Evolutionary conservation across 192 early-diverging fungal genomes (phyloP).

Genomic region (Spinellus fusiger): DNA sequence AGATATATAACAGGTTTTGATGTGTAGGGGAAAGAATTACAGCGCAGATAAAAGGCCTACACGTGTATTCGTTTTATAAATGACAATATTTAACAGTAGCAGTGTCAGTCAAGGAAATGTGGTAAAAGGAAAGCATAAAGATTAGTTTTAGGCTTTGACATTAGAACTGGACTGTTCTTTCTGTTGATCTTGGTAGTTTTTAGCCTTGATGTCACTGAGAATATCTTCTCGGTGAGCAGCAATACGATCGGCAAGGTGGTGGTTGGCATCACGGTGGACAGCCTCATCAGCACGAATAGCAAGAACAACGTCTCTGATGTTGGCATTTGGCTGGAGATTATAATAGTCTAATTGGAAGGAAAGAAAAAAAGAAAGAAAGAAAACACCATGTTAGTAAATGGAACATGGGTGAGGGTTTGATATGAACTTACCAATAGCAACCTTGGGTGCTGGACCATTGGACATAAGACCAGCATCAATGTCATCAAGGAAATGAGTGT

Average conservation of each 20-base stretch:
- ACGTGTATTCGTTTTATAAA: too few relatives aligned
- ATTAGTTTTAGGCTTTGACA: too few relatives aligned
- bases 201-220: slow-evolving; percentile 20
- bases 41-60: too few relatives aligned
- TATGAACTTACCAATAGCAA: slow-evolving; percentile 49
- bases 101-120: too few relatives aligned
- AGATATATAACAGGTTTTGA: too few relatives aligned
- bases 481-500: slow-evolving; percentile 74
- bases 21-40: too few relatives aligned
- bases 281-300: slow-evolving; percentile 88
- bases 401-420: too few relatives aligned
- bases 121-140: too few relatives aligned
- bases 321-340: slow-evolving; percentile 66
- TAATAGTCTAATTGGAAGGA: slow-evolving; percentile 61
- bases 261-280: slow-evolving; percentile 87
- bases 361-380: neutral
- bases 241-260: slow-evolving; percentile 74
- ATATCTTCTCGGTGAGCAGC: slow-evolving; percentile 42
- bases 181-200: neutral
- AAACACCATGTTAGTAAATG: neutral
- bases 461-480: slow-evolving; percentile 66
- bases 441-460: slow-evolving; percentile 72
- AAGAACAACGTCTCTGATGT: slow-evolving; percentile 77
- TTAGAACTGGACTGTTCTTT: too few relatives aligned
- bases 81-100: too few relatives aligned